A percentile compares a stretch with the other conserved stretches of the same genome.
Conservation (phyloP, 257 asterid genomes). For the Gynochthodes officinalis region DNA sequence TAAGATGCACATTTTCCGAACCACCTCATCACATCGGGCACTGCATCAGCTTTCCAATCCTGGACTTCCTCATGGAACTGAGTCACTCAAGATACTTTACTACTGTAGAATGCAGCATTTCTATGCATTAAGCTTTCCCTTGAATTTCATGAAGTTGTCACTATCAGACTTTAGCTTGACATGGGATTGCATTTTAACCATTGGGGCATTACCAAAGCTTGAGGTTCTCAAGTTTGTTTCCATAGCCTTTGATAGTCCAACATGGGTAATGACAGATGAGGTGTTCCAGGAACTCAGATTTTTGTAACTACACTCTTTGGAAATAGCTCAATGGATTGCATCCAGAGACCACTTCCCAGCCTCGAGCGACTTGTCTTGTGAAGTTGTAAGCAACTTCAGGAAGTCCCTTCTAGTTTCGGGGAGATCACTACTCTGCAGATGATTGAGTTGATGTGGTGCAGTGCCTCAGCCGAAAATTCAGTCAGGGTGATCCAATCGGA, state of each 20-base stretch:
- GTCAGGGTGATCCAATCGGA: background rate
- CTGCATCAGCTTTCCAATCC: background rate
- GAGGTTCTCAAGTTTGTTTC: background rate
- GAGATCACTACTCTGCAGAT: no score
- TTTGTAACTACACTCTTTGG: background rate
- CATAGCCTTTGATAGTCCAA: background rate
- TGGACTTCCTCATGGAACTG: background rate
- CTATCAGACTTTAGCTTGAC: background rate
- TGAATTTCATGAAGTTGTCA: background rate
- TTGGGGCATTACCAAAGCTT: background rate
- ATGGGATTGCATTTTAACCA: background rate
- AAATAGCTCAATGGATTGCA: background rate
- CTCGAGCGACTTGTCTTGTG: no score
- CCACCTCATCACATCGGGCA: background rate
- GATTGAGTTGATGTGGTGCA: no score
- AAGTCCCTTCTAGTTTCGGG: no score
- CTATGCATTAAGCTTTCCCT: background rate
- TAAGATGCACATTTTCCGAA: background rate
- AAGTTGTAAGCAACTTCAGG: no score
- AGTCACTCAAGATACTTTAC: background rate
- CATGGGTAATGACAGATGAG: background rate
- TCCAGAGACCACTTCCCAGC: background rate
- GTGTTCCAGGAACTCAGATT: background rate
- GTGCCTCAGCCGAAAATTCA: background rate
- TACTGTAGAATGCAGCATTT: background rate